Conservation (phyloP, 257 asterid species). For the Solanum paucissectum region DNA sequence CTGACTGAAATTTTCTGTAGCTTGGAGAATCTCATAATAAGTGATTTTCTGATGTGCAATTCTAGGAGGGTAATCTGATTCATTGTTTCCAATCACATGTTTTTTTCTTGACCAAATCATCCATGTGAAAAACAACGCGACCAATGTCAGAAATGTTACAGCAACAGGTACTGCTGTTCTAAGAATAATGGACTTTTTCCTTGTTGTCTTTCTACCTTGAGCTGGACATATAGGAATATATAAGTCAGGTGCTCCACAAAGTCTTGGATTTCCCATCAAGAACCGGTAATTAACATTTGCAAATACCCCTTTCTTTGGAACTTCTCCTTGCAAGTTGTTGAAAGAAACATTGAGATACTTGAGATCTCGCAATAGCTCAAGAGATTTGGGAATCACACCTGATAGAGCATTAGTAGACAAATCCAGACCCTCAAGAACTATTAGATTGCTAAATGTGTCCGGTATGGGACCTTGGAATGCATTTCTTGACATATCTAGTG, state of each 20-base stretch:
- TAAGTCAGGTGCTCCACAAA: constrained; percentile 20
- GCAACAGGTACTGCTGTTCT: constrained; percentile 11
- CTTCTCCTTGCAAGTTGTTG: constrained; percentile 26
- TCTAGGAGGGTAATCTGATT: neutral
- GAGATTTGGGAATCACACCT: constrained; percentile 24
- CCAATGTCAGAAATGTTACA: neutral
- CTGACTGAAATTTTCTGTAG: constrained; percentile 17
- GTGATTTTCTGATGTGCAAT: constrained; percentile 8
- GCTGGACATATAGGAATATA: constrained; percentile 9
- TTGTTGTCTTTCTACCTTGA: neutral
- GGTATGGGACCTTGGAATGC: constrained; percentile 21
- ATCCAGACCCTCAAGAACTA: constrained; percentile 18
- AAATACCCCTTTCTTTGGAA: constrained; percentile 22
- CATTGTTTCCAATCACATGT: neutral
- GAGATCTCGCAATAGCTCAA: constrained; percentile 24
- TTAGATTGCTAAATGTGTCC: constrained; percentile 12
- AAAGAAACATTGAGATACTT: constrained; percentile 22
- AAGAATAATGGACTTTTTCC: constrained; percentile 6
- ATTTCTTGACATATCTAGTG: constrained; percentile 24
- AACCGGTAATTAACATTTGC: constrained; percentile 3
- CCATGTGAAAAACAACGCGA: constrained; percentile 3
- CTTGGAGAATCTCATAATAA: constrained; percentile 13
- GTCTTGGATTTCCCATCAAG: constrained; percentile 21
- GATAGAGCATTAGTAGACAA: constrained; percentile 20
- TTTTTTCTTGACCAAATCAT: constrained; percentile 5